These are phyloP conservation scores for Cercospora beticola DNA, from an alignment of 2,329 filamentous ascomycete genomes.

Conservation along the genomic window DNA sequence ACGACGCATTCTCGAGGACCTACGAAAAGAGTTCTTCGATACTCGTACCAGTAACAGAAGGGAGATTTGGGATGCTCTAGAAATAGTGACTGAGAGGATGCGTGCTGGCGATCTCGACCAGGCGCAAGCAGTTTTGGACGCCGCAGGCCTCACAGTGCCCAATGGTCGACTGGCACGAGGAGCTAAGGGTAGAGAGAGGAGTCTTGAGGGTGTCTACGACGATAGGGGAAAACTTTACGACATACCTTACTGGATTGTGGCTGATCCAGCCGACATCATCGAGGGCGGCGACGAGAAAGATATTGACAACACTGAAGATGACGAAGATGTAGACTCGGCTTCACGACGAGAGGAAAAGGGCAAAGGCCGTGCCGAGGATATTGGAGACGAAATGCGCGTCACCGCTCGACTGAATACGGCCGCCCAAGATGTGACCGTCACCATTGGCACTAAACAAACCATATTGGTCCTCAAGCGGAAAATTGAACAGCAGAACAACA, in stretches of 20 bases:
- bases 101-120: conserved; percentile 51
- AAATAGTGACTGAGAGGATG: conserved; percentile 65
- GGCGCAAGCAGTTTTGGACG: conserved; percentile 78
- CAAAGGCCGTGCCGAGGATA: conserved; percentile 36
- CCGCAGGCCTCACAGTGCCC: conserved; percentile 60
- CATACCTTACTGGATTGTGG: conserved; percentile 48
- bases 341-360: conserved; percentile 28
- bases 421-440: conserved; percentile 42
- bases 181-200: conserved; percentile 21
- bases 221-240: conserved; percentile 45
- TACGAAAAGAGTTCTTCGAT: conserved; percentile 84
- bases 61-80: conserved; percentile 79
- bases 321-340: conserved; percentile 14
- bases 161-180: conserved; percentile 38
- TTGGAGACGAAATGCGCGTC: conserved; percentile 37
- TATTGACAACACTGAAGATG: conserved; percentile 24
- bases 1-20: conserved; percentile 63
- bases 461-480: conserved; percentile 63
- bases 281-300: conserved; percentile 36
- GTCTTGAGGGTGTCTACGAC: conserved; percentile 44
- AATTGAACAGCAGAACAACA: conserved; percentile 63
- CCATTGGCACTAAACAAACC: conserved; percentile 48
- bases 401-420: conserved; percentile 40
- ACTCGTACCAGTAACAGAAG: conserved; percentile 74
- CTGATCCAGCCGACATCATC: conserved; percentile 45